A percentile compares a stretch with the other conserved stretches of the same genome.
Conservation (phyloP, 164 flowering plant species). For the Tetracentron sinense region DNA sequence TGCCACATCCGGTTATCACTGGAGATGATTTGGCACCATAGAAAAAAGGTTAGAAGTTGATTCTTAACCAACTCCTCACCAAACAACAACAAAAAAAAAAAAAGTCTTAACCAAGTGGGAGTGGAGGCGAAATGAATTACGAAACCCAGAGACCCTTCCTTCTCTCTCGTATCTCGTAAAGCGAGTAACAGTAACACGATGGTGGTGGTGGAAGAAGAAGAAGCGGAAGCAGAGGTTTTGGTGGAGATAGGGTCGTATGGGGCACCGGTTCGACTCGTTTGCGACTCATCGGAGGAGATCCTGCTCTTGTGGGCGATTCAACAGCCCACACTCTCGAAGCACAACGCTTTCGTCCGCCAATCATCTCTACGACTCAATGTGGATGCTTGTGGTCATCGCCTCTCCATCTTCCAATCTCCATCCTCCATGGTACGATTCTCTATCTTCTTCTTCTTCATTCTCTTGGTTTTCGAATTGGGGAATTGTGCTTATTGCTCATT, state of each 20-base stretch:
- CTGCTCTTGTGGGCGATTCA: slow-evolving; percentile 82
- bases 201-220: slow-evolving; percentile 26
- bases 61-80: no score
- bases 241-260: slow-evolving; percentile 43
- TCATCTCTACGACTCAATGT: slow-evolving; percentile 61
- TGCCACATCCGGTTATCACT: no score
- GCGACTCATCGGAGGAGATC: slow-evolving; percentile 62
- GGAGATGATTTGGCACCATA: no score
- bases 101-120: no score
- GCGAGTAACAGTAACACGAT: no score
- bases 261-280: slow-evolving; percentile 39
- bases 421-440: slow-evolving; percentile 58
- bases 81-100: no score
- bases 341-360: slow-evolving; percentile 72
- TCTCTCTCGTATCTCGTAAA: no score
- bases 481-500: no score
- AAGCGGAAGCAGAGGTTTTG: slow-evolving; percentile 21
- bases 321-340: slow-evolving; percentile 62
- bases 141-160: no score
- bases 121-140: no score
- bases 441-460: background rate
- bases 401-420: slow-evolving; percentile 79
- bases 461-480: background rate
- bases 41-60: no score
- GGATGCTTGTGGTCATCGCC: slow-evolving; percentile 79